Percentiles rank a stretch among this genome's conserved stretches.
Evolutionary conservation across 495 filamentous ascomycete genomes (phyloP).

Genomic region (Penicillium dipodomyicola): DNA sequence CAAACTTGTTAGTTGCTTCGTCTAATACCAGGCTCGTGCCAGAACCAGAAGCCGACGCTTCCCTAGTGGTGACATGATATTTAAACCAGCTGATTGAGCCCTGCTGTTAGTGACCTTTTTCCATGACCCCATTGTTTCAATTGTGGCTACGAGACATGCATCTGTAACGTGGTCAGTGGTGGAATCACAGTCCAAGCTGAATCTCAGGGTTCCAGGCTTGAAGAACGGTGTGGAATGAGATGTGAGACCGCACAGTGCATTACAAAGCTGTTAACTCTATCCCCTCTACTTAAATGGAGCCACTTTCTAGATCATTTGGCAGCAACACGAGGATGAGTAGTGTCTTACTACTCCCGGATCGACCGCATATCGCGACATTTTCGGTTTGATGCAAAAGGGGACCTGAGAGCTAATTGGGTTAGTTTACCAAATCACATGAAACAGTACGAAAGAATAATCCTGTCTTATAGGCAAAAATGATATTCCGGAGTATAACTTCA

Average conservation of each 20-base stretch:
- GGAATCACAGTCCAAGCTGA: not conserved
- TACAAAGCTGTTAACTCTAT: not conserved
- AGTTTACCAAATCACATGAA: too few relatives aligned
- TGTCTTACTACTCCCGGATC: not conserved
- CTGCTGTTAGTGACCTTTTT: slow-evolving; percentile 25
- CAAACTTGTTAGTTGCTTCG: slow-evolving; percentile 31
- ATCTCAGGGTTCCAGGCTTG: not conserved
- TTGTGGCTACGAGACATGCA: slow-evolving; percentile 6
- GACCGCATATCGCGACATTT: too few relatives aligned
- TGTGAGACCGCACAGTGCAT: not conserved
- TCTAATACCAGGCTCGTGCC: slow-evolving; percentile 26
- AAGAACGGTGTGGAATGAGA: not conserved
- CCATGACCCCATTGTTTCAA: slow-evolving; percentile 23
- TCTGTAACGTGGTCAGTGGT: slow-evolving; percentile 3
- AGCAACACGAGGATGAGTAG: not conserved
- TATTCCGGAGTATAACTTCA: too few relatives aligned
- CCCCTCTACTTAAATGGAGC: not conserved
- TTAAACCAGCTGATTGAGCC: slow-evolving; percentile 11
- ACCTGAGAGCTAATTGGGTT: too few relatives aligned
- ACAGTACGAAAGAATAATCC: too few relatives aligned
- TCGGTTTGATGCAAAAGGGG: too few relatives aligned
- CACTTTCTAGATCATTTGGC: not conserved
- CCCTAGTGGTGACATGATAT: slow-evolving; percentile 20
- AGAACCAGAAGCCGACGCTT: slow-evolving; percentile 26
- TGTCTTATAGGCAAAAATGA: too few relatives aligned